phyloP scores from a whole-genome alignment of 768 basidiomycete genomes.

The Postia placenta region DNA sequence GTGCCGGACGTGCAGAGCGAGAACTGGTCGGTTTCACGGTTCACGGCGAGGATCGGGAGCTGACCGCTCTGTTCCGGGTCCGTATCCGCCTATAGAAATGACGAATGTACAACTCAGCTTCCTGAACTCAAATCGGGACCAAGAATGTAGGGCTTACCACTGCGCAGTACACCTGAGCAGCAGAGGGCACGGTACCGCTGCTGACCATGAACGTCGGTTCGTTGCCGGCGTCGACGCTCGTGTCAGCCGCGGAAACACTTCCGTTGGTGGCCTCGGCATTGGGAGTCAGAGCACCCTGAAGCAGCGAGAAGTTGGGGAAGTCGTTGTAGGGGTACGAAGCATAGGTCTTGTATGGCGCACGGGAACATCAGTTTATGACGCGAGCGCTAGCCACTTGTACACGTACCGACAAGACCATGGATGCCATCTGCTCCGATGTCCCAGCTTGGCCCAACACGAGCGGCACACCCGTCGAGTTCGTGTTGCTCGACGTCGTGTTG shows the following conservation, averaged over 20 bases:
- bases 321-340: constrained; percentile 46
- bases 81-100: constrained; percentile 10
- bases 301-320: constrained; percentile 34
- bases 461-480: constrained; percentile 37
- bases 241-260: constrained; percentile 36
- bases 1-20: constrained; percentile 9
- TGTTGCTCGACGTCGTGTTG: constrained; percentile 33
- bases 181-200: constrained; percentile 20
- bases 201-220: constrained; percentile 31
- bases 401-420: constrained; percentile 40
- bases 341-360: constrained; percentile 42
- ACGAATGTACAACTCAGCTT: too few species aligned
- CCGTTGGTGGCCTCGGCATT: constrained; percentile 24
- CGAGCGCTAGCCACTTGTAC: too few species aligned
- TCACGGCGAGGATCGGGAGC: constrained; percentile 11
- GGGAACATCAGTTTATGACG: too few species aligned
- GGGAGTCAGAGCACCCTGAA: constrained; percentile 32
- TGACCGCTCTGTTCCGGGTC: background rate
- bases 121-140: too few species aligned
- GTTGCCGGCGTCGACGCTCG: constrained; percentile 22
- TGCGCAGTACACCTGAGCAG: constrained; percentile 32
- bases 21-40: constrained; percentile 14
- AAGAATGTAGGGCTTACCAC: constrained; percentile 25
- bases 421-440: constrained; percentile 22
- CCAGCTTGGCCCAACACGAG: constrained; percentile 33